Base-by-base conservation (phyloP, 2,329 filamentous ascomycete genomes). In the Fusarium paranaense region DNA sequence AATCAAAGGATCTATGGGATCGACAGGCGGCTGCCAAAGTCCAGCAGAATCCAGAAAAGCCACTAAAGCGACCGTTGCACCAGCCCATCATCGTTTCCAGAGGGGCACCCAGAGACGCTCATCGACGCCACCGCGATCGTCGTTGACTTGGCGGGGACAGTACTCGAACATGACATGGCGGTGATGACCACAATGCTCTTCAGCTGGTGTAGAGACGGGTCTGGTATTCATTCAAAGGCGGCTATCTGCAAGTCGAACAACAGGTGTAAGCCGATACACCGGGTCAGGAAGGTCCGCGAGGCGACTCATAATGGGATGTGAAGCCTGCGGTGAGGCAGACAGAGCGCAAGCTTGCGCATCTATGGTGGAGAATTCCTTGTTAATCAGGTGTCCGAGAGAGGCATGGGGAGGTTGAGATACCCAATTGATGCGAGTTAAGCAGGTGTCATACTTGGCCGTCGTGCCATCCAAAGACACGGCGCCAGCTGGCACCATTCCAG, bases 1-100 rank as follows among this genome's bases (percentile, higher is more conserved):
- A 90, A 79, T 90, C 89, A 38, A 88, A 85, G 70, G 87, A 90
- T 64, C 82, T 89, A 70, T 91, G 88, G 88, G 87, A 90, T 72
- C 77, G 76, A 73, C 87, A 90, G 79, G 87, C 86, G 18, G 87
- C 87, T 16, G 87, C 87, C 45, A 85, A 85, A 71, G 80, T 83
- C 60, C 82, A 85, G 60, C 84, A 85, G 63, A 83, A 84, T 38
- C 81, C 85, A 20, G 85, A 87, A 62, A 88, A 86, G 73, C 80
- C 84, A 59, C 81, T 90, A 66, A 90, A 90, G 79, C 84, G 89
- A 27, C 89, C 89, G 22, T 82, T 90, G 22, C 89, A 90, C 75
- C 86, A 88, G 69, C 89, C 89, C 10, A 81, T 90, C 18, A 78
- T 89, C 37, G 85, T 90, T 58, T 80, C 79, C 22, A 77, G 73